These are phyloP conservation scores for Paragyromitra xinjiangensis DNA, from an alignment of 495 filamentous ascomycete species.

Conservation along the genomic window DNA sequence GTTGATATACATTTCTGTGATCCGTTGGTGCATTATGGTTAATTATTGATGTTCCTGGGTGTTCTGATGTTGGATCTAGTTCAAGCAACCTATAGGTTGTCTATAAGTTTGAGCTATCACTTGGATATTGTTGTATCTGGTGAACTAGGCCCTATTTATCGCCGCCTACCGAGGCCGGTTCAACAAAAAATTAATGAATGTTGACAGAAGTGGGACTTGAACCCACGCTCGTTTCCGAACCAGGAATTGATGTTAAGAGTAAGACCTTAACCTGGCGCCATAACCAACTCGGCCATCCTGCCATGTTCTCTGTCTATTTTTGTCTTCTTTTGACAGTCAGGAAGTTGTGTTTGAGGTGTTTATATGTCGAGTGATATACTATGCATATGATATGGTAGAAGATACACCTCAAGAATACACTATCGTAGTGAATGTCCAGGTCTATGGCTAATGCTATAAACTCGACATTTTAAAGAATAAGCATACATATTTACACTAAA, in stretches of 20 bases:
- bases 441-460: no score
- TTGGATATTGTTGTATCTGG: neutral
- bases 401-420: no score
- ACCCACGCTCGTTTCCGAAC: no score
- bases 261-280: neutral
- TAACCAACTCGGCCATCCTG: conserved; percentile 54
- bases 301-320: neutral
- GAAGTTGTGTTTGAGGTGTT: neutral
- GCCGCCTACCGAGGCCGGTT: neutral
- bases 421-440: no score
- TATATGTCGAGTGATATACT: conserved; percentile 2
- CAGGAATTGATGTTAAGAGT: no score
- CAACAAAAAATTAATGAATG: conserved; percentile 1
- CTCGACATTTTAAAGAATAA: no score
- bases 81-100: no score
- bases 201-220: conserved; percentile 39
- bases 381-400: neutral
- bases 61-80: no score
- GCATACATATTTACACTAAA: neutral
- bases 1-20: no score
- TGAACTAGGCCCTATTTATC: neutral
- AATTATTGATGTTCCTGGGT: neutral
- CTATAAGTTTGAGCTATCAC: no score
- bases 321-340: no score
- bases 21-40: neutral